Conservation (phyloP, 768 basidiomycete genomes). For the Boletus sp. region DNA sequence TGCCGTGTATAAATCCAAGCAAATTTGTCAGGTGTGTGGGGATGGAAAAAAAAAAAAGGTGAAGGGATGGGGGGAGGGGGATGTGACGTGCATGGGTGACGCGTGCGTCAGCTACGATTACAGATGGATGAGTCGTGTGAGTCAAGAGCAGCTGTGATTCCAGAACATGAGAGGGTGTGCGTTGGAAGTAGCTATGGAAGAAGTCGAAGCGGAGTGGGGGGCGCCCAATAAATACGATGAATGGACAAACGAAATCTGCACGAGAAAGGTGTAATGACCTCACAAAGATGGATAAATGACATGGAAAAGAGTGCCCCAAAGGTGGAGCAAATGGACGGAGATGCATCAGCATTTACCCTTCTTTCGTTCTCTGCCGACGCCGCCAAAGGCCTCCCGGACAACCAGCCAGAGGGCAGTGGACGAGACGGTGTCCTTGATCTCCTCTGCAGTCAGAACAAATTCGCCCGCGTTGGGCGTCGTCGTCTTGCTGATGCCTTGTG, state of each 20-base stretch:
- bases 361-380: constrained; percentile 73
- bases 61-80: not conserved
- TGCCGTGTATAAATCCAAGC: constrained; percentile 21
- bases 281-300: constrained; percentile 17
- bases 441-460: constrained; percentile 76
- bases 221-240: constrained; percentile 18
- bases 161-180: not conserved
- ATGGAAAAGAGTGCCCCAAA: not conserved
- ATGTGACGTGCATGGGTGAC: constrained; percentile 8
- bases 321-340: not conserved
- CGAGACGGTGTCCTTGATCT: constrained; percentile 90
- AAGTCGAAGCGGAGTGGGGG: constrained; percentile 9
- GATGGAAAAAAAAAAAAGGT: not conserved
- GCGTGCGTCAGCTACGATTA: constrained; percentile 18
- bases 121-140: constrained; percentile 18
- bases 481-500: constrained; percentile 27
- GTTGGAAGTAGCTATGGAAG: not conserved
- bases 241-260: constrained; percentile 4
- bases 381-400: constrained; percentile 89
- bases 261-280: constrained; percentile 7
- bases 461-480: constrained; percentile 19
- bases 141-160: constrained; percentile 7
- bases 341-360: constrained; percentile 64
- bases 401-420: constrained; percentile 89
- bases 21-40: constrained; percentile 4